Evolutionary conservation across 805 yeast species (phyloP), one percentile per base, ranked within the genome.

Genomic region (Metschnikowia vanudenii): DNA sequence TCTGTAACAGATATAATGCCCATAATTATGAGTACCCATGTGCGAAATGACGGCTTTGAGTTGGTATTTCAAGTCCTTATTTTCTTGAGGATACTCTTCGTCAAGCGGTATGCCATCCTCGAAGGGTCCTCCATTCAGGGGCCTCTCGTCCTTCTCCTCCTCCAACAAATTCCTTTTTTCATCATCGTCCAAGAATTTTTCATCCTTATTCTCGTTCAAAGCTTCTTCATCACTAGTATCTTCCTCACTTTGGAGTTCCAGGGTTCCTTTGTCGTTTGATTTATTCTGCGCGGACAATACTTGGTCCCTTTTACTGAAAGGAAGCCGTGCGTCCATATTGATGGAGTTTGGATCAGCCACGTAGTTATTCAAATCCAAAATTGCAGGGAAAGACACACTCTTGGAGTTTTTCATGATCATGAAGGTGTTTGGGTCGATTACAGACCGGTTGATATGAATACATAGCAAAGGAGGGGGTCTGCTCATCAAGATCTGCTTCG

Each of bases 11-110:
- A 92, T 87, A 62, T 92, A 92, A 65, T 92, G 99, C n/a, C 99
- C 99, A 62, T 89, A 94, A 58, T 92, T 90, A 58, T 94, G 97
- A 1, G 96, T 86, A 40, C 99, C 99, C 63, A 85, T 91, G 65
- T 92, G 99, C 1, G 92, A 83, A 37, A 92, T 87, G 1, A 88
- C 94, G 0, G 97, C 88, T 60, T 87, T 87, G 51, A 92, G 74
- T 33, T 81, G 75, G 63, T 92, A 92, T 2, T 75, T 47, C 14
- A 41, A 30, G 17, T 45, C 38, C 11, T 39, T 36, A 16, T 43
- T 38, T 10, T 22, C 46, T n/a, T 17, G 12, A 8, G 20, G 29
- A 8, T 7, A 28, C 16, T 14, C 10, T 11, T 10, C 13, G 16
- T n/a, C 24, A 12, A 12, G 26, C 12, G 4, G 33, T 9, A 8